These are phyloP conservation scores for Neonothopanus nambi DNA, from an alignment of 1,284 basidiomycete genomes.

Conservation along the genomic window DNA sequence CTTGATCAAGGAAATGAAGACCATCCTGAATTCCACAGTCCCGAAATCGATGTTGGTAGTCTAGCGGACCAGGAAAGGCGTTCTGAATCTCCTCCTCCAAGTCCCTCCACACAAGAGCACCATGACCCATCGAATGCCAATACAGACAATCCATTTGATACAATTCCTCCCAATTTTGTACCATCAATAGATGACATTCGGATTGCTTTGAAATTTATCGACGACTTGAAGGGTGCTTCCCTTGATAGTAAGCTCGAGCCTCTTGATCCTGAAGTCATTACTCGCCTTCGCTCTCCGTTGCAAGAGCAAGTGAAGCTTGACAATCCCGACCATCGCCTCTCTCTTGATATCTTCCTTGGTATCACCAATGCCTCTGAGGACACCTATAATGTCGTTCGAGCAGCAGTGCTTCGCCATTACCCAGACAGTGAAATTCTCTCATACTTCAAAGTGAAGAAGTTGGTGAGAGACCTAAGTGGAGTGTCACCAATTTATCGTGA, in stretches of 20 bases:
- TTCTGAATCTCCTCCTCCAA: too few species aligned
- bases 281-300: conserved; percentile 24
- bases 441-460: conserved; percentile 24
- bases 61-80: too few species aligned
- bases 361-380: conserved; percentile 24
- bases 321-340: conserved; percentile 24
- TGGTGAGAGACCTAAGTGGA: conserved; percentile 27
- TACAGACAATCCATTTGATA: too few species aligned
- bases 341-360: conserved; percentile 29
- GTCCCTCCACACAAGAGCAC: too few species aligned
- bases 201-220: conserved; percentile 16
- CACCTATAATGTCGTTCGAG: conserved; percentile 22
- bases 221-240: conserved; percentile 22
- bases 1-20: too few species aligned
- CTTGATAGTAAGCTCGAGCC: conserved; percentile 28
- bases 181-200: not conserved
- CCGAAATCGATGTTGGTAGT: too few species aligned
- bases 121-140: too few species aligned
- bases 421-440: conserved; percentile 27
- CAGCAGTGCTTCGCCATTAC: conserved; percentile 18
- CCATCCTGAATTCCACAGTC: too few species aligned
- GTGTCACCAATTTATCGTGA: conserved; percentile 28
- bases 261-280: conserved; percentile 21
- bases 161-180: too few species aligned
- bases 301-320: conserved; percentile 18